Evolutionary conservation across 2,329 filamentous ascomycete species (phyloP), one percentile per base, ranked within the genome.

Genomic region (Diaporthe helianthi): DNA sequence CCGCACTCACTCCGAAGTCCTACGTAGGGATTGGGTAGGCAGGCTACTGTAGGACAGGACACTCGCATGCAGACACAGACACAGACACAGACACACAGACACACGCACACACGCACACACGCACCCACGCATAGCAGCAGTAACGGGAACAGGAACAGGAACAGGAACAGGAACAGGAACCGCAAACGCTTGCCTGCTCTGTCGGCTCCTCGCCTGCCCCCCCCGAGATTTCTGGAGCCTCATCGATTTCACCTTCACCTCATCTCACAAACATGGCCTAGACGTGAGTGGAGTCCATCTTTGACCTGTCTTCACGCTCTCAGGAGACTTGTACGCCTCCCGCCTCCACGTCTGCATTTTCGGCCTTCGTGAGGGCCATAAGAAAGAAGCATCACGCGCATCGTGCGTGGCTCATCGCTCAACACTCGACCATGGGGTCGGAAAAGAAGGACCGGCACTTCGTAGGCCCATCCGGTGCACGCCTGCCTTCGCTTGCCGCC

Each of bases 401-500:
- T 33, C n/a, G n/a, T n/a, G n/a, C n/a, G n/a, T n/a, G n/a, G n/a
- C n/a, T n/a, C n/a, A n/a, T n/a, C 52, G 64, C 38, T 33, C 38
- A 66, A 33, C 24, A 19, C 19, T 63, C 41, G 26, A 52, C 49
- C 58, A 70, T 70, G 69, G 69, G 69, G 67, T 65, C 65, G 33
- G 69, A 55, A 55, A 63, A 52, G 15, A 54, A 64, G 65, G 69
- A 65, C 65, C 58, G 55, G 55, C 65, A 47, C 52, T 38, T 68
- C 31, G 69, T 53, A 60, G 69, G 69, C 65, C 65, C 44, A 46
- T 68, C 69, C 51, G 17, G 31, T 51, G 13, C 65, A 64, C 69
- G 65, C 55, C 8, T 55, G 41, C 58, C 55, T 5, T 49, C 47
- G 10, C 55, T 47, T 31, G 69, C 51, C n/a, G 54, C 58, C 17